These are phyloP conservation scores for Acrocalymma vagum DNA, from an alignment of 2,329 filamentous ascomycete genomes.

Conservation along the genomic window DNA sequence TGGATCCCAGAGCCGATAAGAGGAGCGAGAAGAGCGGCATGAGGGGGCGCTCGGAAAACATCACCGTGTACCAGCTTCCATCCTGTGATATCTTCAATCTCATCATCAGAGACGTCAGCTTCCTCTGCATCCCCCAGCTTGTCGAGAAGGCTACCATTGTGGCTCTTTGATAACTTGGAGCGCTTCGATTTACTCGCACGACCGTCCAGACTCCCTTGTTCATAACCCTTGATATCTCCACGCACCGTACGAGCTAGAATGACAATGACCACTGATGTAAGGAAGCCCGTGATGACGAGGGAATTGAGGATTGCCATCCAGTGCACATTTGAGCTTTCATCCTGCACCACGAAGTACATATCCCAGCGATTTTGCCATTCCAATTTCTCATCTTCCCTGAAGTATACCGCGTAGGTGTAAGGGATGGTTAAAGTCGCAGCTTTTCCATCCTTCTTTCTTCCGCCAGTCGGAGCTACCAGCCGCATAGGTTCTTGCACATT, in stretches of 20 bases:
- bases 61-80: conserved; percentile 93
- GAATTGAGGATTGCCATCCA: conserved; percentile 92
- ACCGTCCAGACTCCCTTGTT: conserved; percentile 61
- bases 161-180: conserved; percentile 61
- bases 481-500: conserved; percentile 72
- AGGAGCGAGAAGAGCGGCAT: conserved; percentile 78
- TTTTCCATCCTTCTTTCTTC: conserved; percentile 63
- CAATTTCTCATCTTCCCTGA: conserved; percentile 79
- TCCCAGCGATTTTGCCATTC: conserved; percentile 91
- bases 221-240: conserved; percentile 79
- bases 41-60: conserved; percentile 78
- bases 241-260: conserved; percentile 82
- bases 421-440: conserved; percentile 75
- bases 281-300: conserved; percentile 79
- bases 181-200: conserved; percentile 38
- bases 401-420: conserved; percentile 91
- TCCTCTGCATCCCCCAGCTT: conserved; percentile 67
- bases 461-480: conserved; percentile 69
- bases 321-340: conserved; percentile 81
- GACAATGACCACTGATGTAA: conserved; percentile 81
- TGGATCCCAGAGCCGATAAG: conserved; percentile 87
- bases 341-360: conserved; percentile 87
- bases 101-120: conserved; percentile 71
- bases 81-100: conserved; percentile 82
- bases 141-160: conserved; percentile 67